Evolutionary conservation across 129 eudicot genomes (phyloP).

Genomic region (Ambrosia trifida): DNA sequence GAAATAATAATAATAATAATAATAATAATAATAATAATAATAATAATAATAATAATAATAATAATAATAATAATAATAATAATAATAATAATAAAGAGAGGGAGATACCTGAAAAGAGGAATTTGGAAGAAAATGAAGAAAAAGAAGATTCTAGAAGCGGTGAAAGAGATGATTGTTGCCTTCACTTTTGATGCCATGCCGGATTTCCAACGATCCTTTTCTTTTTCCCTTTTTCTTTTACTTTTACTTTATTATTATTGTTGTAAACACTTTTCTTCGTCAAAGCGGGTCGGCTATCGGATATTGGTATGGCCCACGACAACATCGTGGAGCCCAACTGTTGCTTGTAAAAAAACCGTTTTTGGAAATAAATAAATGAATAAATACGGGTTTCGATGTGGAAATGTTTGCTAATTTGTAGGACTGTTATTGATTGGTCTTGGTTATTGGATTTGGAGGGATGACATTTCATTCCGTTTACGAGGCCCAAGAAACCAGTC

Average conservation of each 20-base stretch:
- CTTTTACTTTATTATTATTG: too few species aligned
- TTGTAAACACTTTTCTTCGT: conserved; percentile 1
- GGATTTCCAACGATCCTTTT: conserved; percentile 5
- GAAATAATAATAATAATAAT: background rate
- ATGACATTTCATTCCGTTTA: too few species aligned
- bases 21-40: background rate
- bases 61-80: background rate
- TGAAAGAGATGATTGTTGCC: conserved; percentile 38
- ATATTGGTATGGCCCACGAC: conserved; percentile 19
- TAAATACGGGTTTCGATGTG: background rate
- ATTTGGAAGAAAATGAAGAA: conserved; percentile 59
- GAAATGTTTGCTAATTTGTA: background rate
- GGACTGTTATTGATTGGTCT: too few species aligned
- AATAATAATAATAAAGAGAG: background rate
- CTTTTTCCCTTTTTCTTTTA: background rate
- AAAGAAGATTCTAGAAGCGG: conserved; percentile 52
- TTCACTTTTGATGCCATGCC: conserved; percentile 49
- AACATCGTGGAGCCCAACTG: conserved; percentile 17
- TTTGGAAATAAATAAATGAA: background rate
- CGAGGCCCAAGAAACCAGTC: too few species aligned
- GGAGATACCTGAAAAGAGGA: conserved; percentile 69
- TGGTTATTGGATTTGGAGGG: too few species aligned
- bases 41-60: background rate
- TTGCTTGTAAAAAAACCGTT: conserved; percentile 6
- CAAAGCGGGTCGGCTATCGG: conserved; percentile 4